A percentile compares a stretch with the other conserved stretches of the same genome.
These are phyloP conservation scores for Cetradonia linearis DNA, from an alignment of 495 filamentous ascomycete genomes.

Conservation along the genomic window DNA sequence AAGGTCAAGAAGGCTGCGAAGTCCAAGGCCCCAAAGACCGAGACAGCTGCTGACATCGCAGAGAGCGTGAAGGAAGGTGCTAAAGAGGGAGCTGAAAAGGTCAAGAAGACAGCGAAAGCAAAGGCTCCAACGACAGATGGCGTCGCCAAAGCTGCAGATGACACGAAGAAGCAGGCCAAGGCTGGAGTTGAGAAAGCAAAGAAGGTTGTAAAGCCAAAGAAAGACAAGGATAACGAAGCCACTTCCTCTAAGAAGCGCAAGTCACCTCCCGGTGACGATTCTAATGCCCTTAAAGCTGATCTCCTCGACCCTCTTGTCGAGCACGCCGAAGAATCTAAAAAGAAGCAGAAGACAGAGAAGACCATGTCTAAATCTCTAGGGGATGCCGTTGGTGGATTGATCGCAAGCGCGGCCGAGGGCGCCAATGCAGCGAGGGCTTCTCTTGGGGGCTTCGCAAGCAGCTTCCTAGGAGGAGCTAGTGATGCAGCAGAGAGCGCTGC, in stretches of 20 bases:
- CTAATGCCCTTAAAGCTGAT: conserved; percentile 15
- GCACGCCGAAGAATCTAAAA: conserved; percentile 10
- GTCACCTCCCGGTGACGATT: conserved; percentile 13
- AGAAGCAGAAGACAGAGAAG: conserved; percentile 21
- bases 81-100: conserved; percentile 29
- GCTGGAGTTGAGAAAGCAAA: conserved; percentile 8
- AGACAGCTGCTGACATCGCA: conserved; percentile 11
- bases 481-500: conserved; percentile 12
- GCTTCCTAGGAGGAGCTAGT: conserved; percentile 10
- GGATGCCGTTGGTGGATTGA: conserved; percentile 17
- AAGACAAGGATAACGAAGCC: conserved; percentile 1
- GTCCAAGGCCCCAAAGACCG: background rate
- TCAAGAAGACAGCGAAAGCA: conserved; percentile 11
- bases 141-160: conserved; percentile 2
- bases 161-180: conserved; percentile 4
- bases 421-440: conserved; percentile 20
- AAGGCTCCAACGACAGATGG: background rate
- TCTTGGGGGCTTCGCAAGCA: conserved; percentile 14
- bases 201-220: conserved; percentile 11
- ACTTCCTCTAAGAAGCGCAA: conserved; percentile 24
- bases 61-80: conserved; percentile 21
- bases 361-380: conserved; percentile 11
- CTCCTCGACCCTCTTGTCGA: conserved; percentile 16
- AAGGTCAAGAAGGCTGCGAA: conserved; percentile 23
- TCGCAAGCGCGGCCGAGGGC: conserved; percentile 18